Evolutionary conservation across 2,329 filamentous ascomycete species (phyloP), one percentile per base, ranked within the genome.

Genomic region (Trichoderma hamatum): DNA sequence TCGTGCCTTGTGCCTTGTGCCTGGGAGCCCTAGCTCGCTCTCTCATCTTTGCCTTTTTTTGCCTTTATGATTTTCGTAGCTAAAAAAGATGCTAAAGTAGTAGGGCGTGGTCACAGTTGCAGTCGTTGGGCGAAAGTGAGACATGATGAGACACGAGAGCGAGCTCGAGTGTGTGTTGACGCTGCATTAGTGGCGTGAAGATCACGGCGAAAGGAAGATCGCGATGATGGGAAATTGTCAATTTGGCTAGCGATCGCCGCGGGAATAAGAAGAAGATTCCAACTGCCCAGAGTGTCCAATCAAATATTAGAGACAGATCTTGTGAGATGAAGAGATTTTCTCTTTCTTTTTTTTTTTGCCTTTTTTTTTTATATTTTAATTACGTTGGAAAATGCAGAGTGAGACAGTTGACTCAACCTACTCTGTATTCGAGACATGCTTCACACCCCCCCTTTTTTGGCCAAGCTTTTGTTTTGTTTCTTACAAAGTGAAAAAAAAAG

Each of bases 351-450:
- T 52, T n/a, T 52, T 34, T 1, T 30, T 30, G 11, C 26, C 21
- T 28, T 46, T 30, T 26, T 34, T 19, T 26, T 21, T 24, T 28
- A 19, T 19, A 24, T 24, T 58, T 7, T 36, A 11, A 49, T 49
- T 49, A 49, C 30, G 4, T 16, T 26, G 43, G 16, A 7, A 62
- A 58, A 10, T 34, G 59, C 14, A 39, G 11, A 54, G 19, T 55
- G 49, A 64, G 61, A 64, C 61, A 64, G n/a, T 30, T 21, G 61
- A 24, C 61, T 54, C 32, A 39, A 19, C 32, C n/a, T 49, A 16
- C 24, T 36, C n/a, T 3, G 21, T 21, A 26, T 6, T 60, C 11
- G 14, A 26, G 52, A 43, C 6, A 2, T 30, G 21, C 36, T 28
- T 46, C 58, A 9, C 54, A 30, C 28, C 19, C 54, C 28, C 58